Conservation (phyloP, 768 basidiomycete species). For the Russula abietina region DNA sequence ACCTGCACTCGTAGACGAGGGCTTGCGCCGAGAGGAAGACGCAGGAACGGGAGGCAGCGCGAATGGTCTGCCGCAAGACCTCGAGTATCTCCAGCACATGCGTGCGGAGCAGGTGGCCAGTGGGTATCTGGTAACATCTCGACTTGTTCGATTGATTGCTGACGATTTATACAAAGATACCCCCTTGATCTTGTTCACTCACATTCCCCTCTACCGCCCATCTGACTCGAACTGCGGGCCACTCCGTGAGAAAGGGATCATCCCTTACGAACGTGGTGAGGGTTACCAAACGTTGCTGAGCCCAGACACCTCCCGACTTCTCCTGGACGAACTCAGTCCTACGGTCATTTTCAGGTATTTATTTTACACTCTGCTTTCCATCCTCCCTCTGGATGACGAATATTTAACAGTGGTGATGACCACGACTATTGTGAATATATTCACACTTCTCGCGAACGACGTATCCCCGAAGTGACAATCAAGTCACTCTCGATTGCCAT, state of each 20-base stretch:
- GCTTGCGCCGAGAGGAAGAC: constrained; percentile 42
- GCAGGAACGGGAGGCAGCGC: constrained; percentile 36
- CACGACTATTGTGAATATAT: constrained; percentile 90
- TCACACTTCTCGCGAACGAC: constrained; percentile 36
- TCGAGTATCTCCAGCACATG: constrained; percentile 7
- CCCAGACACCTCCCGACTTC: constrained; percentile 54
- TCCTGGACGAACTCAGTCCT: constrained; percentile 62
- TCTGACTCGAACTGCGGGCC: constrained; percentile 68
- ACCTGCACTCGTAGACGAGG: constrained; percentile 69
- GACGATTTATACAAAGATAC: background rate
- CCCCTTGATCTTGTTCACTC: constrained; percentile 44
- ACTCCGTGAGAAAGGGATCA: constrained; percentile 64
- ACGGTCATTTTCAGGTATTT: constrained; percentile 65
- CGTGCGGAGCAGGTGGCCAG: background rate
- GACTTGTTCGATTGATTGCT: constrained; percentile 28
- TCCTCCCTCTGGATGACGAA: background rate
- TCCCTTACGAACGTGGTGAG: constrained; percentile 65
- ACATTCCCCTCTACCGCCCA: constrained; percentile 82
- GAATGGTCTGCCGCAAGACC: constrained; percentile 38
- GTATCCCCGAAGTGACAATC: constrained; percentile 70
- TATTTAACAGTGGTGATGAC: constrained; percentile 69
- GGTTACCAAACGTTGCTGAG: constrained; percentile 86
- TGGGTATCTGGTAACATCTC: constrained; percentile 16
- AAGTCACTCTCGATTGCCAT: constrained; percentile 89
- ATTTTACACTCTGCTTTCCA: background rate